These are phyloP conservation scores for Dothideomycetes sp. DNA, from an alignment of 2,329 filamentous ascomycete genomes.

Conservation along the genomic window DNA sequence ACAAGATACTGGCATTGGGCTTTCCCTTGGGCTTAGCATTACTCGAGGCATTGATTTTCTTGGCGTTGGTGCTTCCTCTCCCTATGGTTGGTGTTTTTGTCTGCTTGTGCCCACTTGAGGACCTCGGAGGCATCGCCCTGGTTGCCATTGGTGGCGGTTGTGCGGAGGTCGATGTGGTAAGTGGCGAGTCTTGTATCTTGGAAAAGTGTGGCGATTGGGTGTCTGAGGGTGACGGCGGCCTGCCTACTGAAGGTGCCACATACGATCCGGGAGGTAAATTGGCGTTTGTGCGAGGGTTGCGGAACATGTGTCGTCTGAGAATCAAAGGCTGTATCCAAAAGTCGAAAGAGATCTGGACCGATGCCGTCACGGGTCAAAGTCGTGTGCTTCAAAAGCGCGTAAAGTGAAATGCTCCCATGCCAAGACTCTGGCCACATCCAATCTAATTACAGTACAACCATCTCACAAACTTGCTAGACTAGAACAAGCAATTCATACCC, in stretches of 20 bases:
- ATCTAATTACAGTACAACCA: too few species aligned
- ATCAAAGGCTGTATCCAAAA: background rate
- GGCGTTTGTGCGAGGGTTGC: constrained; percentile 44
- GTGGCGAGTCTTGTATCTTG: constrained; percentile 16
- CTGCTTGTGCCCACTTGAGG: constrained; percentile 17
- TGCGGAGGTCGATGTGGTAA: constrained; percentile 5
- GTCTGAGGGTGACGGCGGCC: constrained; percentile 43
- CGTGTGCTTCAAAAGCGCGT: background rate
- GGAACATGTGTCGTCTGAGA: constrained; percentile 38
- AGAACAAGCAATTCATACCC: too few species aligned
- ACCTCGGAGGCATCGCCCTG: constrained; percentile 17
- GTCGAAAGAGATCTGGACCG: background rate
- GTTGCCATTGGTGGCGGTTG: constrained; percentile 20
- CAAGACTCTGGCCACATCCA: too few species aligned
- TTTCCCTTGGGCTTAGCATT: constrained; percentile 33
- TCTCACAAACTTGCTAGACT: too few species aligned
- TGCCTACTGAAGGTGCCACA: constrained; percentile 39
- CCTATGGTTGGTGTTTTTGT: constrained; percentile 22
- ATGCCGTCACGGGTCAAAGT: background rate
- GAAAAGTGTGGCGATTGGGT: constrained; percentile 5
- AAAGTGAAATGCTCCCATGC: too few species aligned
- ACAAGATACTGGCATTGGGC: constrained; percentile 43
- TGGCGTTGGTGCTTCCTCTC: constrained; percentile 25
- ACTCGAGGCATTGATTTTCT: constrained; percentile 25
- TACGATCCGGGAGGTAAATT: constrained; percentile 26